Conservation (phyloP, 257 asterid species). For the Solanum lignicaule region DNA sequence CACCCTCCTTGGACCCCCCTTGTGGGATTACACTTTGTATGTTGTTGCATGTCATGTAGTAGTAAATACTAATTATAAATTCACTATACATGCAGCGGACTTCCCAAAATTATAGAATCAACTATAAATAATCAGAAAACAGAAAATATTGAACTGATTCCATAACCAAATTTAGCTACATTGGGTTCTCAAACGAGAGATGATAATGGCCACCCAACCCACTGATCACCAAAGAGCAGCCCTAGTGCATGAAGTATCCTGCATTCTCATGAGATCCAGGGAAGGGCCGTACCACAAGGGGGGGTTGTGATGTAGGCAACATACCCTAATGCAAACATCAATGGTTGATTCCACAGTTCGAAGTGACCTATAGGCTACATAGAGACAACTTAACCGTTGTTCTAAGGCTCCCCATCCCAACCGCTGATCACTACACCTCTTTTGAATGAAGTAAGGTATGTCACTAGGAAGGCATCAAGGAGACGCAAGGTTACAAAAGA, state of each 20-base stretch:
- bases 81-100: neutral
- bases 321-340: neutral
- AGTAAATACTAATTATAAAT: neutral
- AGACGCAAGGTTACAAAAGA: neutral
- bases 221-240: neutral
- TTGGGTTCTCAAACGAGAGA: neutral
- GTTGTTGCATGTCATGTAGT: neutral
- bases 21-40: neutral
- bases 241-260: neutral
- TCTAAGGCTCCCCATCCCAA: neutral
- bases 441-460: neutral
- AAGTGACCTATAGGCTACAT: neutral
- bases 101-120: neutral
- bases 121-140: neutral
- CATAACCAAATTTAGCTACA: neutral
- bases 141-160: neutral
- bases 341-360: neutral
- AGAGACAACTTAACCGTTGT: neutral
- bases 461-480: neutral
- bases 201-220: neutral
- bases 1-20: neutral
- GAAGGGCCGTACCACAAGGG: neutral
- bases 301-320: neutral
- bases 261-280: neutral
- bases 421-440: neutral